Evolutionary conservation across 768 basidiomycete species (phyloP).

Genomic region (Cyclocybe aegerita): DNA sequence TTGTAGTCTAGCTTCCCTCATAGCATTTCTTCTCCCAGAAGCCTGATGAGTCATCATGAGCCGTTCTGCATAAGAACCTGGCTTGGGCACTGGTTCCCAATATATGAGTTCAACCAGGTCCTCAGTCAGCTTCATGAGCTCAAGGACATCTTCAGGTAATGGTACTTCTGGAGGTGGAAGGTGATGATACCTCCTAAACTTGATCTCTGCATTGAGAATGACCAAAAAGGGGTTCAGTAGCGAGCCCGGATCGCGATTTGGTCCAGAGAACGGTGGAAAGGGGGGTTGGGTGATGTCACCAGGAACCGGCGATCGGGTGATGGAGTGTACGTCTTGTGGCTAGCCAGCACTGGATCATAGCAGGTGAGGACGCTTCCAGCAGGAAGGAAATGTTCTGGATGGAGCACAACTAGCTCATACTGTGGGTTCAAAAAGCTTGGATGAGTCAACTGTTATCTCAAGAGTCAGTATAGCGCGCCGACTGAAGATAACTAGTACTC

Average conservation of each 20-base stretch:
- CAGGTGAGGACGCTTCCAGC: constrained; percentile 12
- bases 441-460: constrained; percentile 11
- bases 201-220: background rate
- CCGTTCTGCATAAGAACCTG: background rate
- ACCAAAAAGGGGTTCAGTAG: too few relatives aligned
- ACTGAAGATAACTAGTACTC: too few relatives aligned
- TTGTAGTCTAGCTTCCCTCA: too few relatives aligned
- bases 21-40: too few relatives aligned
- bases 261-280: too few relatives aligned
- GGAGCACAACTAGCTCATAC: constrained; percentile 16
- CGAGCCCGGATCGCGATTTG: too few relatives aligned
- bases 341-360: constrained; percentile 4
- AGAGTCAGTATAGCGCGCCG: too few relatives aligned
- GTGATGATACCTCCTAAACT: background rate
- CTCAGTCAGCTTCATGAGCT: background rate
- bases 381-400: constrained; percentile 21
- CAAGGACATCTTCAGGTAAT: background rate
- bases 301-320: constrained; percentile 13
- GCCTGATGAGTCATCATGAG: background rate
- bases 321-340: constrained; percentile 7
- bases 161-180: background rate
- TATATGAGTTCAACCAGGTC: background rate
- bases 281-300: too few relatives aligned
- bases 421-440: constrained; percentile 12
- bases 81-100: background rate